Percentiles rank a stretch among this genome's conserved stretches.
Evolutionary conservation across 73 alveolate genomes (phyloP).

Genomic region (Tetrahymena thermophila): DNA sequence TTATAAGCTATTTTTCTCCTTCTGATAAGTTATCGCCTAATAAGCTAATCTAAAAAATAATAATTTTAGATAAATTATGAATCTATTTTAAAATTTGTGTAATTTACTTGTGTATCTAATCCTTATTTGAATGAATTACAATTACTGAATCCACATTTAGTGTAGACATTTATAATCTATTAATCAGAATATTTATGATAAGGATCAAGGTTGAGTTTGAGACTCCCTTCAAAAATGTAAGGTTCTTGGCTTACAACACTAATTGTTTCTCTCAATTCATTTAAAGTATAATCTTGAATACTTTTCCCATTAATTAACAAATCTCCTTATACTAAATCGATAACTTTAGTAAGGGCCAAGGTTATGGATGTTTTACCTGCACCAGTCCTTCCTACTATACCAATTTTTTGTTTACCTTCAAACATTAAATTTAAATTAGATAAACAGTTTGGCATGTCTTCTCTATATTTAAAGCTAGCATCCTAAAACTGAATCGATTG

Average conservation of each 20-base stretch:
- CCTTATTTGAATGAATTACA: neutral
- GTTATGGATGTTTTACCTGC: slow-evolving; percentile 62
- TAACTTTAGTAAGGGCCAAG: slow-evolving; percentile 43
- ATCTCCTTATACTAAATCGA: slow-evolving; percentile 52
- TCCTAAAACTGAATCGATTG: neutral
- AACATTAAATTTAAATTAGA: neutral
- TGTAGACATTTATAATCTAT: neutral
- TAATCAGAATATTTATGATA: slow-evolving; percentile 1
- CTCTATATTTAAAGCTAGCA: slow-evolving; percentile 5
- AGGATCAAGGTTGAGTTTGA: slow-evolving; percentile 83
- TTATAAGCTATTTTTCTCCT: slow-evolving; percentile 65
- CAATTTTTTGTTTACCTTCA: slow-evolving; percentile 24
- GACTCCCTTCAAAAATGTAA: slow-evolving; percentile 63
- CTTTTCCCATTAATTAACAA: slow-evolving; percentile 72
- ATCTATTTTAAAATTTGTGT: neutral
- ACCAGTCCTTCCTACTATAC: slow-evolving; percentile 64
- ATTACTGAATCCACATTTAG: neutral
- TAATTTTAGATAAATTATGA: neutral
- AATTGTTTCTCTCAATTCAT: slow-evolving; percentile 54
- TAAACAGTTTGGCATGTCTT: neutral
- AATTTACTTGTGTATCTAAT: neutral
- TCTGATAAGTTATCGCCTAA: slow-evolving; percentile 54
- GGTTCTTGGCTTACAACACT: slow-evolving; percentile 80
- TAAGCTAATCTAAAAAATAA: neutral
- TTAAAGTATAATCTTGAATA: slow-evolving; percentile 54